A percentile compares a stretch with the other conserved stretches of the same genome.
Evolutionary conservation across 2,329 filamentous ascomycete species (phyloP).

Genomic region (Beauveria medogensis): DNA sequence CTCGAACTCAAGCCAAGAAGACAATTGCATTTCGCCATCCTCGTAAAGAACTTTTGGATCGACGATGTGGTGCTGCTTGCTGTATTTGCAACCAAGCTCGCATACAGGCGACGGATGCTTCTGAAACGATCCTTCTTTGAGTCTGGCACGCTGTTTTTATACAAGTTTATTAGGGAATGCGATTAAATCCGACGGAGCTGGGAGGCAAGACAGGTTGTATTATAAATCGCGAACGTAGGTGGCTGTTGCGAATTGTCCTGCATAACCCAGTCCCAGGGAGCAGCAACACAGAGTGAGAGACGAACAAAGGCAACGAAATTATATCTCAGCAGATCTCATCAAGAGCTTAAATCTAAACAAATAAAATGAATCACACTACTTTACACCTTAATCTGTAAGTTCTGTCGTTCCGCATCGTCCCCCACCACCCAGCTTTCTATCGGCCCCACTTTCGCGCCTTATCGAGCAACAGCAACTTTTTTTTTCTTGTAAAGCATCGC

Average conservation of each 20-base stretch:
- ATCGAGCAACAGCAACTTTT: conserved; percentile 8
- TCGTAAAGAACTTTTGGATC: no score
- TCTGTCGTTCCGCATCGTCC: conserved; percentile 5
- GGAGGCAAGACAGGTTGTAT: no score
- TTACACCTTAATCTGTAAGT: neutral
- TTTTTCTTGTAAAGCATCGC: conserved; percentile 8
- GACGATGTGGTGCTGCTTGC: no score
- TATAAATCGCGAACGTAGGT: neutral
- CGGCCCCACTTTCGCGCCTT: conserved; percentile 10
- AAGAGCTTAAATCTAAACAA: neutral
- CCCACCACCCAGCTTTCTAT: conserved; percentile 10
- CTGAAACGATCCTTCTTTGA: no score
- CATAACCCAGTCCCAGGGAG: neutral
- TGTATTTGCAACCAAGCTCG: no score
- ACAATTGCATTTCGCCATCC: no score
- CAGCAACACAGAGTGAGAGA: neutral
- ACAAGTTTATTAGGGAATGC: neutral
- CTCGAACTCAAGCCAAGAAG: no score
- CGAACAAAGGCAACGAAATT: no score
- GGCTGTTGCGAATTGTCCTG: neutral
- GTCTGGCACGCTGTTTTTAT: neutral
- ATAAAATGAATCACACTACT: neutral
- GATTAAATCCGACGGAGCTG: neutral
- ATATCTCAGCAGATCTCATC: no score
- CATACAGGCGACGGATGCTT: no score